These are phyloP conservation scores for Oryza coarctata DNA, from an alignment of 176 grass and related monocot genomes.

Conservation along the genomic window DNA sequence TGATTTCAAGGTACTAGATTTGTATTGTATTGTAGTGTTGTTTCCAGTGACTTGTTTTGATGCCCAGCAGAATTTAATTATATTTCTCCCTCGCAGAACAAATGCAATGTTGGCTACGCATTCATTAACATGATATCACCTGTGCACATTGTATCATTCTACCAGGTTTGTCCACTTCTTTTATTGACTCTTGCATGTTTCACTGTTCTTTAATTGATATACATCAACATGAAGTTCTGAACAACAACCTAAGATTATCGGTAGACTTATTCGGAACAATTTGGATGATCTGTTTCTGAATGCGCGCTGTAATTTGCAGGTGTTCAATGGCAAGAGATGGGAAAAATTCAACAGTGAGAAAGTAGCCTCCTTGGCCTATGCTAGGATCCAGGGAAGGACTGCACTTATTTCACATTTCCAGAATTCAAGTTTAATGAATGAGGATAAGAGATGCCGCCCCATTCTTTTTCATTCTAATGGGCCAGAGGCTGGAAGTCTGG, in stretches of 20 bases:
- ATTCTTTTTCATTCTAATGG: conserved; percentile 85
- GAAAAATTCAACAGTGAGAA: conserved; percentile 99
- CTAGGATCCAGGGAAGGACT: conserved; percentile 77
- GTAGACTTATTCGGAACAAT: neutral
- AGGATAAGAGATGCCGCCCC: conserved; percentile 93
- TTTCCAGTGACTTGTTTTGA: conserved; percentile 1
- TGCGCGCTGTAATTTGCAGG: conserved; percentile 40
- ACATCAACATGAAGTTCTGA: neutral
- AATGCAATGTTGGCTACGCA: conserved; percentile 99
- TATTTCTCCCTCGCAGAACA: conserved; percentile 68
- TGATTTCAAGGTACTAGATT: conserved; percentile 80
- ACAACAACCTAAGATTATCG: neutral
- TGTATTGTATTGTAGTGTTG: neutral
- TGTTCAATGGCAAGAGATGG: conserved; percentile 96
- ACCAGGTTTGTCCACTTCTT: conserved; percentile 54
- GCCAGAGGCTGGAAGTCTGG: conserved; percentile 56
- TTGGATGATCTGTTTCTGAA: conserved; percentile 16
- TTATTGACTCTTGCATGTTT: conserved; percentile 1
- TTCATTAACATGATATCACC: conserved; percentile 96
- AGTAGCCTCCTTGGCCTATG: conserved; percentile 90
- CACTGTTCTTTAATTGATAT: neutral
- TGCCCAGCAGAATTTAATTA: neutral
- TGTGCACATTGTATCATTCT: conserved; percentile 86
- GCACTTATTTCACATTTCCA: conserved; percentile 89
- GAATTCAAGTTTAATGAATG: conserved; percentile 96